Base-by-base conservation (phyloP, 768 basidiomycete species). In the Leccinum subtestaceum region DNA sequence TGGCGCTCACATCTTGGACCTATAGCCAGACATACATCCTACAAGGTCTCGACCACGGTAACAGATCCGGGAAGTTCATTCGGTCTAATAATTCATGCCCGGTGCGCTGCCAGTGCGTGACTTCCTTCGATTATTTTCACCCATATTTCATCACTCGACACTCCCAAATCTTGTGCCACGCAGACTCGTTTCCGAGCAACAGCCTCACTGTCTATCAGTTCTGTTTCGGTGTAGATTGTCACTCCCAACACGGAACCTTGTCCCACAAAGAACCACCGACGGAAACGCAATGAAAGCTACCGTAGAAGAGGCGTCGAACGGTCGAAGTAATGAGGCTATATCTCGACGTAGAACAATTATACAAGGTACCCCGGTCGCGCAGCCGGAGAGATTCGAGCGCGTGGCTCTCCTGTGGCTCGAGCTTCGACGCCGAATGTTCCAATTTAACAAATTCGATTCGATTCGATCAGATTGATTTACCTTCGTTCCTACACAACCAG, bases 381-480 rank as follows among this genome's bases (percentile, higher is more conserved):
- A 70, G 64, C 69, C 66, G 52, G 52, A 55, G 46, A 40, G 65
- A 58, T 64, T 65, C 48, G 56, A 53, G n/a, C 58, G 68, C 61
- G 60, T 63, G 69, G 62, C 34, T 54, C 50, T 29, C 31, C 54
- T 55, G 52, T 60, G 57, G 50, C 69, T 60, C 57, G 52, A 49
- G 13, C 56, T 53, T 57, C 47, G 61, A 62, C 60, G 60, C 58
- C 29, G 62, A 66, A 64, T 47, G 56, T 55, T 57, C 48, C 60
- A 47, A 59, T 62, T 46, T 57, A 53, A 53, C 51, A 46, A 58
- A 64, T 65, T 68, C 64, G 68, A 60, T 65, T 68, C 64, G 68
- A 60, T 34, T 66, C 69, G 69, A 69, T 70, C 69, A 47, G 19
- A 8, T 29, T 62, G 59, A 70, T 63, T 43, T 23, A 34, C 58